These are phyloP conservation scores for Bretschneidera sinensis DNA, from an alignment of 345 rosid species.

Conservation along the genomic window DNA sequence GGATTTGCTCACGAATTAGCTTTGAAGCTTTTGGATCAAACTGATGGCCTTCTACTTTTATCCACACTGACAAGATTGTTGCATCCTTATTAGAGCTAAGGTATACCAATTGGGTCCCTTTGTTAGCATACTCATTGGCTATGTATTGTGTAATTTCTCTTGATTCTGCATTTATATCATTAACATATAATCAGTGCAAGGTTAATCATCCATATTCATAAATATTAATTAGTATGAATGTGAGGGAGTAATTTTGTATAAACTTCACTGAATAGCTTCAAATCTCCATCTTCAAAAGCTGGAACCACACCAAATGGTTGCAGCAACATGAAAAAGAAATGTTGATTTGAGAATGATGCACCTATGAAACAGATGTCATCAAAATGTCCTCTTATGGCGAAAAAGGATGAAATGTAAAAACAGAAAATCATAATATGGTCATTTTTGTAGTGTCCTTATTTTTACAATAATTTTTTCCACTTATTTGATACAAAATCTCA, in stretches of 20 bases:
- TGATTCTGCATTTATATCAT: constrained; percentile 44
- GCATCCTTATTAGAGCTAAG: constrained; percentile 24
- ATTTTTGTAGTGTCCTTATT: too few species aligned
- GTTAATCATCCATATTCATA: too few species aligned
- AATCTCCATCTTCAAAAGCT: constrained; percentile 60
- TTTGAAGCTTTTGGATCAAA: constrained; percentile 54
- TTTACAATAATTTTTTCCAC: too few species aligned
- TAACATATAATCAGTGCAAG: too few species aligned
- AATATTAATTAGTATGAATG: too few species aligned
- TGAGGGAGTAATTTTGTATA: too few species aligned
- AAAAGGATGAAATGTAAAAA: too few species aligned
- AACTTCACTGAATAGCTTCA: constrained; percentile 59
- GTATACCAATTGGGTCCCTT: constrained; percentile 51
- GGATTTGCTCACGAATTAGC: constrained; percentile 48
- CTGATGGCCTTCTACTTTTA: constrained; percentile 67
- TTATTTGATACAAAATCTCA: too few species aligned
- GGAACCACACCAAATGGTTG: constrained; percentile 87
- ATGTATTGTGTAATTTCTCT: constrained; percentile 74
- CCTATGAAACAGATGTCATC: too few species aligned
- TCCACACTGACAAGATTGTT: constrained; percentile 42
- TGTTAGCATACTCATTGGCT: constrained; percentile 36
- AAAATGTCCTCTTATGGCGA: too few species aligned
- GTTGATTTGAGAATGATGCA: too few species aligned
- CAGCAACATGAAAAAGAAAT: constrained; percentile 14
- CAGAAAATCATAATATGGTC: too few species aligned